phyloP scores from a whole-genome alignment of 2,329 filamentous ascomycete genomes.

The Aspergillus sp. region DNA sequence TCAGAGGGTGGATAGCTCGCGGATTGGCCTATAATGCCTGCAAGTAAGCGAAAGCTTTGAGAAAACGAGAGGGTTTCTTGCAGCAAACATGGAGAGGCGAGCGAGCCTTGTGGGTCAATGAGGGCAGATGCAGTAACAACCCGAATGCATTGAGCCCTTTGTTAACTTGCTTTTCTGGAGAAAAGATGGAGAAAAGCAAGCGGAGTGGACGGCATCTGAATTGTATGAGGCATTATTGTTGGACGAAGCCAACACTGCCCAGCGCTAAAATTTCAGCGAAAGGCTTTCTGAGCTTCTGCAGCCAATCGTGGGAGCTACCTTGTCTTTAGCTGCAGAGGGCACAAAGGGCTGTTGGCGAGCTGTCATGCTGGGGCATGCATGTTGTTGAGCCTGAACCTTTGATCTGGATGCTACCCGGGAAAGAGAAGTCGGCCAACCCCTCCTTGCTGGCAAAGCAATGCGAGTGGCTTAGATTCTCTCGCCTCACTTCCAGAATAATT shows the following conservation, averaged over 20 bases:
- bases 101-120: constrained; percentile 8
- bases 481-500: constrained; percentile 6
- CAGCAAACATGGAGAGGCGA: neutral
- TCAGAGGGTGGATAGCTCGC: neutral
- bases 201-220: neutral
- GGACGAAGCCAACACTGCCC: constrained; percentile 7
- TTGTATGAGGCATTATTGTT: neutral
- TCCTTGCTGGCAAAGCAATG: neutral
- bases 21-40: neutral
- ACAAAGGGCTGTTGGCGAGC: neutral
- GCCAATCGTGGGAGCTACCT: neutral
- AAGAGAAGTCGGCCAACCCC: neutral
- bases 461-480: constrained; percentile 10
- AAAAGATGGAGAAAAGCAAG: neutral
- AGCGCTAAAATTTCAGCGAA: neutral
- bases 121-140: neutral
- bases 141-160: neutral
- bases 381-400: neutral
- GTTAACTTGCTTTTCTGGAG: neutral
- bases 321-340: neutral
- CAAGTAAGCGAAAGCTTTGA: neutral
- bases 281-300: neutral
- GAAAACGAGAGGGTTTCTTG: neutral
- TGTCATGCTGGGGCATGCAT: neutral
- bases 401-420: neutral